phyloP scores from a whole-genome alignment of 179 eudicot genomes.

The Silene noctiflora region DNA sequence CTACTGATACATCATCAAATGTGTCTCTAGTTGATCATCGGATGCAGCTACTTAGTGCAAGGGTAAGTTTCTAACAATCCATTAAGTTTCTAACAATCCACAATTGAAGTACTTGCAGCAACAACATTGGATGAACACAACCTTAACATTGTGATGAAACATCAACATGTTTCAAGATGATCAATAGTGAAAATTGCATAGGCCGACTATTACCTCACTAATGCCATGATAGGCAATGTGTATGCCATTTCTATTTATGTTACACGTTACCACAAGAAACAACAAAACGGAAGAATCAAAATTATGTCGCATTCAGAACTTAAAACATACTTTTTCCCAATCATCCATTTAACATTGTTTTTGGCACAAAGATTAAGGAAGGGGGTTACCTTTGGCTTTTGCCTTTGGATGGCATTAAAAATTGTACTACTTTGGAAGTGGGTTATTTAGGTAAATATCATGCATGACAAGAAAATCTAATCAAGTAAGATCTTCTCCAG shows the following conservation, averaged over 20 bases:
- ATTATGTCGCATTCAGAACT: background rate
- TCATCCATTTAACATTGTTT: background rate
- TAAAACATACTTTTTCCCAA: background rate
- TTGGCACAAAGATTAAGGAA: too few species aligned
- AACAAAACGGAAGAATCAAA: background rate
- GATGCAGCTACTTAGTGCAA: background rate
- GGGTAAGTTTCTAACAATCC: background rate
- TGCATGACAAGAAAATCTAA: background rate
- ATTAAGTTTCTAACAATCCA: background rate
- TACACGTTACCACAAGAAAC: background rate
- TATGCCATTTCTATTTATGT: too few species aligned
- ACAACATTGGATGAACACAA: background rate
- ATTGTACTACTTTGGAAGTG: background rate
- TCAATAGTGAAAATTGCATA: background rate
- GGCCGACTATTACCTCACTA: too few species aligned
- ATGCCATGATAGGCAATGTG: too few species aligned
- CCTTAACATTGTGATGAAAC: background rate
- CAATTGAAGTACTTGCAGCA: background rate
- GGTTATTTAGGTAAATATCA: background rate
- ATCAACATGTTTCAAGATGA: background rate
- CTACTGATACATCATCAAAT: background rate
- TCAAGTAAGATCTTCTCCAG: background rate
- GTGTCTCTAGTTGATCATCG: background rate
- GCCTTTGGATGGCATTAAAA: background rate
- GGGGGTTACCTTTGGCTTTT: too few species aligned